phyloP scores from a whole-genome alignment of 176 grass and related monocot genomes.

The Thinopyrum elongatum region DNA sequence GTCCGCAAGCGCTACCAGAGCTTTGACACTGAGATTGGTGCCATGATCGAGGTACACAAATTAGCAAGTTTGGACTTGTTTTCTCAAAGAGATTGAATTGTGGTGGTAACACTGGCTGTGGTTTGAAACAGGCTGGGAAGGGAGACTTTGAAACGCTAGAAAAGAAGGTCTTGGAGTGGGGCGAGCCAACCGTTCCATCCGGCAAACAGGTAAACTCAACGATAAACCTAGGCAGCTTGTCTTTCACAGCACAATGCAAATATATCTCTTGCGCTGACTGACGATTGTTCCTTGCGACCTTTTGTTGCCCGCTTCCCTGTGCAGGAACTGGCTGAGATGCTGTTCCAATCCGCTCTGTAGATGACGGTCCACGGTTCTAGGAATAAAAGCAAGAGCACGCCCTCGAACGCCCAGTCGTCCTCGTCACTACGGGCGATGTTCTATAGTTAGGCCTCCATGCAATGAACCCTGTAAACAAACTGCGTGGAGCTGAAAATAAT shows the following conservation, averaged over 20 bases:
- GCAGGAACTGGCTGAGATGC: constrained; percentile 83
- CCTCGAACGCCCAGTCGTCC: not conserved
- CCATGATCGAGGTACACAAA: constrained; percentile 68
- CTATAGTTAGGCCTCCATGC: constrained; percentile 17
- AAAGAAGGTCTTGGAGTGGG: constrained; percentile 92
- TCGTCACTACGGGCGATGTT: not conserved
- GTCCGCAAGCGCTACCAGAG: constrained; percentile 92
- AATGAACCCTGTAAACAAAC: constrained; percentile 33
- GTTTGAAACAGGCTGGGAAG: constrained; percentile 66
- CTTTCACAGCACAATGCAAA: not conserved
- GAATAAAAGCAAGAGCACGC: constrained; percentile 15
- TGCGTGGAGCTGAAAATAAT: constrained; percentile 35
- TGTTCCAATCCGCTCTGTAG: constrained; percentile 88
- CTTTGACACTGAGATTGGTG: constrained; percentile 77
- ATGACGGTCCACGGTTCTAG: constrained; percentile 20
- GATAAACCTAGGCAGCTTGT: not conserved
- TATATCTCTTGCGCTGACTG: not conserved
- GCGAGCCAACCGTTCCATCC: constrained; percentile 76
- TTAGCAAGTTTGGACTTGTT: not conserved
- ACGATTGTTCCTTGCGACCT: not conserved
- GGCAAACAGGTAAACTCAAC: constrained; percentile 70
- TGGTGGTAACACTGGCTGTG: constrained; percentile 1
- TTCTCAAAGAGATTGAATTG: not conserved
- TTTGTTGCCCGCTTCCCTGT: constrained; percentile 1
- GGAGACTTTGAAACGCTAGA: constrained; percentile 80